Evolutionary conservation across 1,284 basidiomycete genomes (phyloP).

Genomic region (Fistulina hepatica): DNA sequence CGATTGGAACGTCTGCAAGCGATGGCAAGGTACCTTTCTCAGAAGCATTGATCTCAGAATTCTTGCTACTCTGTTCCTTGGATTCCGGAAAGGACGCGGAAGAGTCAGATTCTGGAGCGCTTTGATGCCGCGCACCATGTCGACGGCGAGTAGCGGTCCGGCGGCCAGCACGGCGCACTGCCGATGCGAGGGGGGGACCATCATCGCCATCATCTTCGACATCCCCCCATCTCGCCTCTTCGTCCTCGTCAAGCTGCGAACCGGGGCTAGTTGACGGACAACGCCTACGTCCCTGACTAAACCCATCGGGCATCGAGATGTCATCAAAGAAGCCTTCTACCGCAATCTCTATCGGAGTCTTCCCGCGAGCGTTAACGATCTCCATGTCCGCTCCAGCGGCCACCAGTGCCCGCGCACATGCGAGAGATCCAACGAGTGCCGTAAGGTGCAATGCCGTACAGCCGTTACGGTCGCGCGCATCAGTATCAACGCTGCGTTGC

Average conservation of each 20-base stretch:
- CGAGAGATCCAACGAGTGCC: constrained; percentile 53
- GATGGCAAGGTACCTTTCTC: too few species aligned
- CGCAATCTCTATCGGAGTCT: constrained; percentile 72
- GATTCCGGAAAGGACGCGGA: too few species aligned
- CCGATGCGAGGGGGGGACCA: constrained; percentile 19
- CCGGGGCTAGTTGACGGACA: too few species aligned
- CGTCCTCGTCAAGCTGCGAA: constrained; percentile 35
- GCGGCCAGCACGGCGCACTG: constrained; percentile 6
- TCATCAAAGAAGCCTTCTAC: constrained; percentile 46
- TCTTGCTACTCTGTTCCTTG: too few species aligned
- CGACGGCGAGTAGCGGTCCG: too few species aligned
- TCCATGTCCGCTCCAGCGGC: constrained; percentile 72
- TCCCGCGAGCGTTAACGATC: constrained; percentile 67
- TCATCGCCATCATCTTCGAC: constrained; percentile 54
- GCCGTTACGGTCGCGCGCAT: constrained; percentile 83
- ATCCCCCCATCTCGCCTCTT: constrained; percentile 59
- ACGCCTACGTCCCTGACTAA: constrained; percentile 22
- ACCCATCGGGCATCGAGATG: constrained; percentile 18
- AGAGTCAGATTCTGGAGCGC: constrained; percentile 6
- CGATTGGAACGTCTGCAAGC: constrained; percentile 19
- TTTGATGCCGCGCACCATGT: too few species aligned
- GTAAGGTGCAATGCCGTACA: constrained; percentile 88
- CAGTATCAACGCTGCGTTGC: constrained; percentile 63
- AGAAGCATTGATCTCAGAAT: too few species aligned
- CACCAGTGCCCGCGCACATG: constrained; percentile 62